Percentiles rank a stretch among this genome's conserved stretches.
These are phyloP conservation scores for Piedraia hortae DNA, from an alignment of 2,329 filamentous ascomycete species.

Conservation along the genomic window DNA sequence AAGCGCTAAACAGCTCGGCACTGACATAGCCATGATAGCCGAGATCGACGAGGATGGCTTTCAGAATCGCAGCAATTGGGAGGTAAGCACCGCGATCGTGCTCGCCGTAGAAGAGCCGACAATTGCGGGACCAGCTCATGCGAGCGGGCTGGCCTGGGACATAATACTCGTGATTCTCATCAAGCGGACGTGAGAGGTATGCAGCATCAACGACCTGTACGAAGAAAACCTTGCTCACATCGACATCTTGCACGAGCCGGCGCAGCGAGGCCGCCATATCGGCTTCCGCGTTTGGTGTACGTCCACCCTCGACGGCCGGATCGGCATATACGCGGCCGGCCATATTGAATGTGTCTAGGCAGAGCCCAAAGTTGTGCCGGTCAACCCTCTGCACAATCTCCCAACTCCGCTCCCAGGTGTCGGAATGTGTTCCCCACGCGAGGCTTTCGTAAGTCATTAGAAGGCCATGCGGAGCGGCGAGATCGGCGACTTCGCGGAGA, in stretches of 20 bases:
- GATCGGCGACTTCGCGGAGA: constrained; percentile 35
- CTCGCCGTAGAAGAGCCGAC: constrained; percentile 39
- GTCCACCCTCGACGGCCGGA: constrained; percentile 26
- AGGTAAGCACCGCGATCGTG: constrained; percentile 36
- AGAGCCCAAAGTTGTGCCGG: constrained; percentile 45
- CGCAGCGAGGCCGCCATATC: constrained; percentile 27
- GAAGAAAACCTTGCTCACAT: constrained; percentile 41
- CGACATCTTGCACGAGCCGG: constrained; percentile 26
- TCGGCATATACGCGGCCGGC: constrained; percentile 44
- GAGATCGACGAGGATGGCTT: constrained; percentile 33
- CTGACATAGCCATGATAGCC: constrained; percentile 44
- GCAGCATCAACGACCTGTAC: constrained; percentile 55
- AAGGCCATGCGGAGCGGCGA: constrained; percentile 31
- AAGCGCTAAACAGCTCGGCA: constrained; percentile 39
- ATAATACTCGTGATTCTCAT: constrained; percentile 30
- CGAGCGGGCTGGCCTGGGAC: constrained; percentile 28
- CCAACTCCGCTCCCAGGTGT: constrained; percentile 48
- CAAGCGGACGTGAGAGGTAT: constrained; percentile 28
- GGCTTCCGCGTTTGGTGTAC: constrained; percentile 26
- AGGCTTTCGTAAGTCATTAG: constrained; percentile 49
- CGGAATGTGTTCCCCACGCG: constrained; percentile 40
- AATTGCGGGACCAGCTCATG: constrained; percentile 61
- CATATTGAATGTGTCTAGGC: constrained; percentile 56
- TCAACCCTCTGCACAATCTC: constrained; percentile 37
- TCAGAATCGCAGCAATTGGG: constrained; percentile 32